Evolutionary conservation across 2,329 filamentous ascomycete genomes (phyloP).

Genomic region (Calonectria leucothoes): DNA sequence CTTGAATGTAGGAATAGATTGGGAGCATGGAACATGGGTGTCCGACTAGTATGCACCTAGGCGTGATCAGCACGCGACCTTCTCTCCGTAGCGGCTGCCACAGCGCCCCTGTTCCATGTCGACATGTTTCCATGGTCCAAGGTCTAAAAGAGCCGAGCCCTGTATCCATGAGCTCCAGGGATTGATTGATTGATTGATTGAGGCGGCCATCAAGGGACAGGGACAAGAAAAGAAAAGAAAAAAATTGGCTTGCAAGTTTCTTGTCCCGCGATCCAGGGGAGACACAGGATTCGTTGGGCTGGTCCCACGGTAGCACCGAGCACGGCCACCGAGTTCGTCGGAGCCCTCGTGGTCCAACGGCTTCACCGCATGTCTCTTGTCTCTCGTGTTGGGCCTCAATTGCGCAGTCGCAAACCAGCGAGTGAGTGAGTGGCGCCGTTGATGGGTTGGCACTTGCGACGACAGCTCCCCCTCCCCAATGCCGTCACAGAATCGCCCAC

Average conservation of each 20-base stretch:
- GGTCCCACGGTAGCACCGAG: conserved; percentile 15
- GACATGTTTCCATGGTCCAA: background rate
- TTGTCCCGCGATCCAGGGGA: background rate
- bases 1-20: background rate
- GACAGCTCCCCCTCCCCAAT: background rate
- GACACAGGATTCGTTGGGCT: background rate
- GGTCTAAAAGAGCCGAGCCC: background rate
- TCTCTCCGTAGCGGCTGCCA: conserved; percentile 9
- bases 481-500: background rate
- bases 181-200: background rate
- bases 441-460: background rate
- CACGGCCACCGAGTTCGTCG: conserved; percentile 17
- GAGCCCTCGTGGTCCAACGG: conserved; percentile 6
- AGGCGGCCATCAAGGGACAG: background rate
- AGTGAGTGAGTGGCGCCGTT: background rate
- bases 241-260: background rate
- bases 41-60: background rate
- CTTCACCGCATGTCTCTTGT: conserved; percentile 21
- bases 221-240: background rate
- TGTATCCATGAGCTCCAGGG: background rate
- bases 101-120: conserved; percentile 20
- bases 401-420: background rate
- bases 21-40: background rate
- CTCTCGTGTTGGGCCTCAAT: background rate
- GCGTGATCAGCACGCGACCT: conserved; percentile 16